These are phyloP conservation scores for Orbilia brochopaga DNA, from an alignment of 2,329 filamentous ascomycete species.

Conservation along the genomic window DNA sequence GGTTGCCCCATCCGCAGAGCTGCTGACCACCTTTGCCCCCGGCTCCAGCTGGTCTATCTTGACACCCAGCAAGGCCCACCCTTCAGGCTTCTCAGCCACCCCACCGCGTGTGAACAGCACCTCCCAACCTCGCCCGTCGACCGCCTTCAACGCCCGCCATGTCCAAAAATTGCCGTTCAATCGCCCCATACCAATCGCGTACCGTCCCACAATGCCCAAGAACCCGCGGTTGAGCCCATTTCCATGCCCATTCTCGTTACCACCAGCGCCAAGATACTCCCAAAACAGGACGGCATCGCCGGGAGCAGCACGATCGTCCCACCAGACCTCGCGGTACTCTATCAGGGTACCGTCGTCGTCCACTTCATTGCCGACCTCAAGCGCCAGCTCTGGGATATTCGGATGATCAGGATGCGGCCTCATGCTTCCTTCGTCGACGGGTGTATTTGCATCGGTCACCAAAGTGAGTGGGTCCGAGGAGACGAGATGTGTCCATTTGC, in stretches of 20 bases:
- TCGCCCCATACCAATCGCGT: slow-evolving; percentile 32
- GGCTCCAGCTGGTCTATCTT: slow-evolving; percentile 1
- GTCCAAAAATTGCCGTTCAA: slow-evolving; percentile 25
- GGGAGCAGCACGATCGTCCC: slow-evolving; percentile 53
- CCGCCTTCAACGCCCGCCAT: slow-evolving; percentile 25
- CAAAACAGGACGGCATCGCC: slow-evolving; percentile 34
- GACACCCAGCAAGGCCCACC: slow-evolving; percentile 7
- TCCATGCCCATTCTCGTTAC: slow-evolving; percentile 21
- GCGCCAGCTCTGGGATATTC: slow-evolving; percentile 49
- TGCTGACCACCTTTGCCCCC: not conserved
- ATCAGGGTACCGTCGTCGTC: slow-evolving; percentile 55
- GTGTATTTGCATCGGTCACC: slow-evolving; percentile 4
- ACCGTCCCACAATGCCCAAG: slow-evolving; percentile 12
- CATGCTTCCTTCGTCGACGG: slow-evolving; percentile 56
- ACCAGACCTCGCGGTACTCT: slow-evolving; percentile 57
- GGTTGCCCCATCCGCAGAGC: not conserved
- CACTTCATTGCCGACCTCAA: slow-evolving; percentile 56
- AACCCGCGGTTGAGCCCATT: slow-evolving; percentile 36
- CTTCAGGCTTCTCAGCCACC: not conserved
- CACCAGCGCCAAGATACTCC: too few relatives aligned
- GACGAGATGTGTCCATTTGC: slow-evolving; percentile 37
- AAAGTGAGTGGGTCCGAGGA: slow-evolving; percentile 51
- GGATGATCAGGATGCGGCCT: slow-evolving; percentile 52
- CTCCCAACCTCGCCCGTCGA: slow-evolving; percentile 16
- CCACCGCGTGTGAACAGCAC: slow-evolving; percentile 14